Base-by-base conservation (phyloP, 2,329 filamentous ascomycete genomes). In the Aspergillus ibericus region DNA sequence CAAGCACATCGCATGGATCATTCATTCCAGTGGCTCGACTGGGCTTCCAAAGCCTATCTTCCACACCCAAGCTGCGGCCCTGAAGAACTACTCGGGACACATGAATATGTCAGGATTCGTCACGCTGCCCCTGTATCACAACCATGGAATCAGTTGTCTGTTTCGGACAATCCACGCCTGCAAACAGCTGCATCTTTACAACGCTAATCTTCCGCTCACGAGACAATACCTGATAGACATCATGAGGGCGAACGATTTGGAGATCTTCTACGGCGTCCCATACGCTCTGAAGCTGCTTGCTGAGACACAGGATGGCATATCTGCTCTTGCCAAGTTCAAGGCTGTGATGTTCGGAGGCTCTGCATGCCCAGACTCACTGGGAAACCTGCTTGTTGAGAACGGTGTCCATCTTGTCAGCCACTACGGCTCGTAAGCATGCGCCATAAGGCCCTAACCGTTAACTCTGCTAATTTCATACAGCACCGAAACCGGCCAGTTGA, bases 21-120 rank as follows among this genome's bases (percentile, higher is more conserved):
- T 83, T n/a, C 80, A 82, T 62, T 81, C 79, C 2, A 79, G 76
- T 16, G 85, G 86, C 7, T 85, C 82, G 0, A 87, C 86, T 0
- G 85, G 85, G 0, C 75, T 88, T 0, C 86, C 86, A 0, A 88
- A 88, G 60, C 85, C 85, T 0, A 87, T 88, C 47, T 85, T 80
- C 58, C 81, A 85, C 50, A 83, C 81, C 0, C 83, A 88, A 54
- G 68, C 71, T 9, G 77, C 80, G 12, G 80, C 78, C 6, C 70
- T 87, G 8, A 75, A 75, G 8, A 84, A 83, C 53, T 83, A 80
- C 12, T 65, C 68, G 0, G 75, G 74, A 10, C 78, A 77, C 22
- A 78, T 80, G 63, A 75, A 74, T 3, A 71, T 84, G 74, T 75
- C 75, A 20, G 78, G 79, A 0, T 82, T 87, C 57, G 77, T 84